Evolutionary conservation across 1,139 yeast species (phyloP).

Genomic region (Saccharomycopsis hybrid): DNA sequence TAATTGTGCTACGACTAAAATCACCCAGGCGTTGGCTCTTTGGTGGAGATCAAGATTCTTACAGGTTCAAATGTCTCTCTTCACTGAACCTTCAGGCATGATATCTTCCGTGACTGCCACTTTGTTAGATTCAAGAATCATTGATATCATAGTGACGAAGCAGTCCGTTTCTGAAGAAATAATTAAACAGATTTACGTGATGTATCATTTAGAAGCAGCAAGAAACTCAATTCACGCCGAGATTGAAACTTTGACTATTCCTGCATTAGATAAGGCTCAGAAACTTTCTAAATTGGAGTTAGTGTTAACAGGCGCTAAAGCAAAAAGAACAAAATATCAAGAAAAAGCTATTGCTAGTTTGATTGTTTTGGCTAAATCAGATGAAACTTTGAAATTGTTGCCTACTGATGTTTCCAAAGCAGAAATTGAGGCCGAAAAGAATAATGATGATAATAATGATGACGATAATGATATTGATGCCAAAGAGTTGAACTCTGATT

Average conservation of each 20-base stretch:
- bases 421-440: too few relatives aligned
- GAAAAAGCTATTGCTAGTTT: slow-evolving; percentile 62
- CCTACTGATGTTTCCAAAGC: too few relatives aligned
- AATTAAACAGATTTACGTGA: slow-evolving; percentile 20
- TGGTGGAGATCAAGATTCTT: slow-evolving; percentile 76
- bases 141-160: not conserved
- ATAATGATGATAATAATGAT: slow-evolving; percentile 27
- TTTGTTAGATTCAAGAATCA: slow-evolving; percentile 1
- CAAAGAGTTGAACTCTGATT: slow-evolving; percentile 66
- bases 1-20: too few relatives aligned
- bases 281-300: slow-evolving; percentile 54
- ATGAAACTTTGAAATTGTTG: not conserved
- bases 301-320: slow-evolving; percentile 80
- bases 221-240: slow-evolving; percentile 54
- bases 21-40: slow-evolving; percentile 41
- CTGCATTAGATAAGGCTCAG: slow-evolving; percentile 46
- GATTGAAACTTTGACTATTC: slow-evolving; percentile 50
- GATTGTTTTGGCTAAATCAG: slow-evolving; percentile 64
- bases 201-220: slow-evolving; percentile 60
- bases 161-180: not conserved
- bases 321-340: slow-evolving; percentile 83
- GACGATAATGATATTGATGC: slow-evolving; percentile 40
- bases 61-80: slow-evolving; percentile 53
- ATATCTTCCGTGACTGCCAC: not conserved
- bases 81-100: slow-evolving; percentile 49